Percentiles rank a stretch among this genome's conserved stretches.
Conservation (phyloP, 441 rosid genomes). For the Gossypium davidsonii region DNA sequence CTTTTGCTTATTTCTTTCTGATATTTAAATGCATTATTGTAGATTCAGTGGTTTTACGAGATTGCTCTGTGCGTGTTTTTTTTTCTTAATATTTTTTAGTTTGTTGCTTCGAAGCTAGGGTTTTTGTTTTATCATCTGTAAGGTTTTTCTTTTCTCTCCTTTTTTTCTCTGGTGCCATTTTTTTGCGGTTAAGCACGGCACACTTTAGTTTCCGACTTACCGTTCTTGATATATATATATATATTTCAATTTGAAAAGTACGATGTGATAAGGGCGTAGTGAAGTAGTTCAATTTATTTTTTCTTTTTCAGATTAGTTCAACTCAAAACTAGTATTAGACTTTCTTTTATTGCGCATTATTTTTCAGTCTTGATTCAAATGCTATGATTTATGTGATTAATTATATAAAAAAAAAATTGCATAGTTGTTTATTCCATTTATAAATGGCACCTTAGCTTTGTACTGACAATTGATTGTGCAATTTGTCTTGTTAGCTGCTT, state of each 20-base stretch:
- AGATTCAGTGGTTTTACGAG: conserved; percentile 15
- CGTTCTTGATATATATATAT: not conserved
- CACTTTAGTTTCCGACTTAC: not conserved
- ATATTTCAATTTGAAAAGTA: not conserved
- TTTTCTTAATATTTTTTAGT: not conserved
- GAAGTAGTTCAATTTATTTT: not conserved
- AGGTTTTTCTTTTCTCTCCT: not conserved
- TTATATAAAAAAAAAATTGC: not conserved
- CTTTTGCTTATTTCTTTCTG: not conserved
- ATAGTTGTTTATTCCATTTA: not conserved
- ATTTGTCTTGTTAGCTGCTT: not conserved
- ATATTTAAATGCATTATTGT: not conserved
- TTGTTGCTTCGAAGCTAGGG: conserved; percentile 29
- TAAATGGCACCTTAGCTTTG: not conserved
- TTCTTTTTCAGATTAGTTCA: not conserved
- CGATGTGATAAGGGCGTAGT: not conserved
- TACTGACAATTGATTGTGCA: not conserved
- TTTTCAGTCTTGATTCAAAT: not conserved
- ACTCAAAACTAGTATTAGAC: not conserved
- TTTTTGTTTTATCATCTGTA: conserved; percentile 18
- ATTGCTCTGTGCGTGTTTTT: not conserved
- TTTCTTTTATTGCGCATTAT: not conserved
- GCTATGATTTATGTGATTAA: not conserved
- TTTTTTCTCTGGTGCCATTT: no score
- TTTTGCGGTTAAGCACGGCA: no score